Conservation (phyloP, 2,329 filamentous ascomycete genomes). For the Hirsutella rhossiliensis region DNA sequence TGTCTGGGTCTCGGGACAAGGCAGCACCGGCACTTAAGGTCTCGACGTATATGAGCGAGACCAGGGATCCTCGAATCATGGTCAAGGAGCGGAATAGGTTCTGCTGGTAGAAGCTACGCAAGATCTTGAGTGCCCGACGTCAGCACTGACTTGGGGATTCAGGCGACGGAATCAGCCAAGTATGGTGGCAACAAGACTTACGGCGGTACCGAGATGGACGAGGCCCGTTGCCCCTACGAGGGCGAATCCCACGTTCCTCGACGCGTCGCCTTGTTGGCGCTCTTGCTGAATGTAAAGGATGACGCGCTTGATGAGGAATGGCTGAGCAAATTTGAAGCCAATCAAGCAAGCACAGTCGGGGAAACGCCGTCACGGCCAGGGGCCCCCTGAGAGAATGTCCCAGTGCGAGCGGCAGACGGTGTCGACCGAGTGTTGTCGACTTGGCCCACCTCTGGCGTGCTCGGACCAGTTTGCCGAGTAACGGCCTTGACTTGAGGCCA, state of each 20-base stretch:
- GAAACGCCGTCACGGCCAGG: neutral
- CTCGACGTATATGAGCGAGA: conserved; percentile 14
- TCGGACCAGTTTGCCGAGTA: neutral
- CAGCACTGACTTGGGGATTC: too few species aligned
- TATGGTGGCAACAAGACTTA: neutral
- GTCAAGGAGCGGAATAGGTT: conserved; percentile 14
- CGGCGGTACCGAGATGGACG: conserved; percentile 8
- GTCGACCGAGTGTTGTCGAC: neutral
- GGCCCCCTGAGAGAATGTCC: neutral
- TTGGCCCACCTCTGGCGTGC: neutral
- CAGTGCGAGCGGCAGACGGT: neutral
- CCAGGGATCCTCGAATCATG: conserved; percentile 17
- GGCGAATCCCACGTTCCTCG: conserved; percentile 4
- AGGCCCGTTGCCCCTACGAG: conserved; percentile 9
- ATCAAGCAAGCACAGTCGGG: conserved; percentile 7
- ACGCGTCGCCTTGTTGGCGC: neutral
- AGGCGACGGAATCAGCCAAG: neutral
- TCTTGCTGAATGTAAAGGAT: neutral
- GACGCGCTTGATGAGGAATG: conserved; percentile 8
- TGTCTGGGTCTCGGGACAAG: conserved; percentile 15
- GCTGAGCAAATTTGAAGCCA: conserved; percentile 11
- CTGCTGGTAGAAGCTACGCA: conserved; percentile 11
- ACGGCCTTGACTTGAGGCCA: neutral
- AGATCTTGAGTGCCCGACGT: conserved; percentile 2
- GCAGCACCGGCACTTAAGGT: conserved; percentile 12